Conservation (phyloP, 129 eudicot species). For the Pulicaria dysenterica region DNA sequence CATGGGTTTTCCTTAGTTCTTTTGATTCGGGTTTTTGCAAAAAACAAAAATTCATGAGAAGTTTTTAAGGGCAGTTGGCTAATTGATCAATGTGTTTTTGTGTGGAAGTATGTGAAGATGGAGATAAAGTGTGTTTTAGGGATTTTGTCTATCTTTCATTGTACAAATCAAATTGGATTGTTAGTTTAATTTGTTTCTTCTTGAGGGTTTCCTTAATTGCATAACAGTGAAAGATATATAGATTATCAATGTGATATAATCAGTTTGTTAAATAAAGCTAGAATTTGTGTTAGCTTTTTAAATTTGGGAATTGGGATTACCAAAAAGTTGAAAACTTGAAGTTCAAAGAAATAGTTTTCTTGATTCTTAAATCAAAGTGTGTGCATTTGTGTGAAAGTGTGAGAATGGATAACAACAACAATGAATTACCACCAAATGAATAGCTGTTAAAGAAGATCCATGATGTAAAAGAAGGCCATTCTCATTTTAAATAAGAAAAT, state of each 20-base stretch:
- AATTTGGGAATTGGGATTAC: slow-evolving; percentile 22
- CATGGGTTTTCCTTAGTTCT: background rate
- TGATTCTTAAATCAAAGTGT: slow-evolving; percentile 25
- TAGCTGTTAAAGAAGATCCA: slow-evolving; percentile 73
- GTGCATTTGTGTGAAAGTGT: slow-evolving; percentile 22
- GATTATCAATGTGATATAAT: slow-evolving; percentile 6
- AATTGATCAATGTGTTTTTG: background rate
- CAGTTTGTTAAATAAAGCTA: background rate
- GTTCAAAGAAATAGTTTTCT: slow-evolving; percentile 24
- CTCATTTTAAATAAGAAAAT: slow-evolving; percentile 66
- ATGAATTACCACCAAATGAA: slow-evolving; percentile 48
- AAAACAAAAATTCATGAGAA: background rate
- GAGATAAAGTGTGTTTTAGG: background rate
- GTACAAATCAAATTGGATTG: slow-evolving; percentile 10
- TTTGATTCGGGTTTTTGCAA: slow-evolving; percentile 1
- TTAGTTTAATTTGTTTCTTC: slow-evolving; percentile 14
- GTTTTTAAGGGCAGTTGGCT: background rate
- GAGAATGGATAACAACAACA: slow-evolving; percentile 24
- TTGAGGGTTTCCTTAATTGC: background rate
- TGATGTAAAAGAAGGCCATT: slow-evolving; percentile 60
- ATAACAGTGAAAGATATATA: slow-evolving; percentile 1
- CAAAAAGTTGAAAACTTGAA: slow-evolving; percentile 9
- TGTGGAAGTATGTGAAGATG: background rate
- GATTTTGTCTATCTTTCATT: background rate
- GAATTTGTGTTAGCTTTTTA: slow-evolving; percentile 5